phyloP scores from a whole-genome alignment of 225 moss, liverwort and hornwort genomes.

The Takakia lepidozioides region DNA sequence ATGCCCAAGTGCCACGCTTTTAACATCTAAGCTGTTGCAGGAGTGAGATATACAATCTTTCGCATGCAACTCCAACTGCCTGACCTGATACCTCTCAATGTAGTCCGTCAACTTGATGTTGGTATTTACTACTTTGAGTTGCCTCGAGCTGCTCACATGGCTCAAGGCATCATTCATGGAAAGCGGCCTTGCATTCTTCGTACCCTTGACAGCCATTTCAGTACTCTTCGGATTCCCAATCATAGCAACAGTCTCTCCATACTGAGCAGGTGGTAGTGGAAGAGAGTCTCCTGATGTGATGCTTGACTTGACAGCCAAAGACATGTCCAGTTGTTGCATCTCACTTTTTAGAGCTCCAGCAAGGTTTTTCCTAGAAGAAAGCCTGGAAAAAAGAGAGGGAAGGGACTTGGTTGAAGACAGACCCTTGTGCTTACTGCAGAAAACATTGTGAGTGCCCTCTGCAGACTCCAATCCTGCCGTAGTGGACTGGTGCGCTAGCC shows the following conservation, averaged over 20 bases:
- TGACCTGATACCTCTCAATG: constrained; percentile 2
- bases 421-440: constrained; percentile 5
- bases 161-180: constrained; percentile 4
- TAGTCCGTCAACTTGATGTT: constrained; percentile 6
- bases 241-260: constrained; percentile 21
- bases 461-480: constrained; percentile 2
- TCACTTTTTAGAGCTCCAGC: constrained; percentile 4
- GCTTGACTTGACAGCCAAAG: constrained; percentile 10
- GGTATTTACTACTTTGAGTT: constrained; percentile 8
- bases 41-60: constrained; percentile 21
- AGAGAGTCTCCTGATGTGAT: constrained; percentile 7
- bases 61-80: constrained; percentile 4
- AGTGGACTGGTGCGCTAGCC: constrained; percentile 12
- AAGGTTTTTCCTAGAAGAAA: constrained; percentile 30
- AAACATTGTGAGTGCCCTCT: constrained; percentile 2
- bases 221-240: constrained; percentile 13
- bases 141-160: constrained; percentile 7
- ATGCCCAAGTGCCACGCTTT: too few relatives aligned
- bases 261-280: constrained; percentile 9
- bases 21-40: too few relatives aligned
- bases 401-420: constrained; percentile 9
- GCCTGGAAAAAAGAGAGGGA: constrained; percentile 23
- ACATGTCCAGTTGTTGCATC: constrained; percentile 1
- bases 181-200: constrained; percentile 19
- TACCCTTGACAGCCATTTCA: constrained; percentile 20